A percentile compares a stretch with the other conserved stretches of the same genome.
phyloP scores from a whole-genome alignment of 176 grass and related monocot species.

The Microstegium vimineum region DNA sequence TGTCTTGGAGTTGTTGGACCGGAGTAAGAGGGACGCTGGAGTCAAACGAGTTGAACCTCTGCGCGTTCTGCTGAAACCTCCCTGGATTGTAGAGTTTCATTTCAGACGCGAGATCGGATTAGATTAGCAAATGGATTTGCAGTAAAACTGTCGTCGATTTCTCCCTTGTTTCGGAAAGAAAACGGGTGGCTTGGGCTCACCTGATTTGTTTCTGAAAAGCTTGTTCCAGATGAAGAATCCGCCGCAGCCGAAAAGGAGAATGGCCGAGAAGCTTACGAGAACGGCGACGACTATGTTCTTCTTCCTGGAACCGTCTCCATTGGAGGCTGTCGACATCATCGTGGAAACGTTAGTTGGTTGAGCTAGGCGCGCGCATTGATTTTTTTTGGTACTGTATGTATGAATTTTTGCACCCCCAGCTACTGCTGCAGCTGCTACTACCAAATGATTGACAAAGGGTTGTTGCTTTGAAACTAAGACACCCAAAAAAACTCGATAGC shows the following conservation, averaged over 20 bases:
- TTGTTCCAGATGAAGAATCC: constrained; percentile 39
- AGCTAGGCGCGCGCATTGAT: not conserved
- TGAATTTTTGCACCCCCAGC: not conserved
- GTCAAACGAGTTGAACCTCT: constrained; percentile 43
- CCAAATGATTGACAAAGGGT: not conserved
- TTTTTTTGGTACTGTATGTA: not conserved
- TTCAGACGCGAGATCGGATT: not conserved
- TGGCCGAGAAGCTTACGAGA: not conserved
- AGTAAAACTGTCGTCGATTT: not conserved
- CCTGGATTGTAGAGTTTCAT: not conserved
- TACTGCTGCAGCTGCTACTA: not conserved
- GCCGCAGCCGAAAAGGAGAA: constrained; percentile 9
- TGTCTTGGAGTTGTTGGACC: constrained; percentile 11
- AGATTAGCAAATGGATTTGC: constrained; percentile 6
- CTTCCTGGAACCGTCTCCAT: constrained; percentile 16
- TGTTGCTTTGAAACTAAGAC: not conserved
- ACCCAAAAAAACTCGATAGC: not conserved
- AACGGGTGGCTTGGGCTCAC: not conserved
- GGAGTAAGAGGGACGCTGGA: constrained; percentile 25
- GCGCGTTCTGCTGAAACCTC: not conserved
- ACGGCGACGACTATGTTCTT: constrained; percentile 14
- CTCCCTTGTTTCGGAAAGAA: not conserved
- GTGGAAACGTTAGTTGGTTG: not conserved
- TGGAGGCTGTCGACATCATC: constrained; percentile 22
- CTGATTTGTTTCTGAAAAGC: constrained; percentile 34